phyloP scores from a whole-genome alignment of 73 alveolate genomes.

The Tetrahymena borealis region DNA sequence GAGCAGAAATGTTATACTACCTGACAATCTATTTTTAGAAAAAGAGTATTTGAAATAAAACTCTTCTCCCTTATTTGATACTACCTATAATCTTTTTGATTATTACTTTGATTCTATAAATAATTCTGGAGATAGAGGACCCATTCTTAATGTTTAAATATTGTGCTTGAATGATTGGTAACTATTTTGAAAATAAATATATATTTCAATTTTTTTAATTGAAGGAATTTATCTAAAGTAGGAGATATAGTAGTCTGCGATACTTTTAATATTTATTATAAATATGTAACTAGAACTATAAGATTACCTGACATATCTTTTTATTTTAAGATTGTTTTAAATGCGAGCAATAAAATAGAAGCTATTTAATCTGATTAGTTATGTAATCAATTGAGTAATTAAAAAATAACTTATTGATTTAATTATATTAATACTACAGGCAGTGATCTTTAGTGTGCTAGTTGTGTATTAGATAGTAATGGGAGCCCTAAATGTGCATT shows the following conservation, averaged over 20 bases:
- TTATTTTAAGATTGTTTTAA: not conserved
- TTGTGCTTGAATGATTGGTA: not conserved
- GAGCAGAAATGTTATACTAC: not conserved
- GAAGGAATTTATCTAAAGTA: not conserved
- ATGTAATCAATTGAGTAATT: too few species aligned
- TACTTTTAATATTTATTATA: not conserved
- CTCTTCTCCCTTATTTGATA: not conserved
- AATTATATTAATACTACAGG: not conserved
- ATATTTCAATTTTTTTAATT: not conserved
- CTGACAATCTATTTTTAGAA: not conserved
- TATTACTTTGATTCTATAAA: not conserved
- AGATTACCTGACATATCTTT: not conserved
- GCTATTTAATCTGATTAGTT: too few species aligned
- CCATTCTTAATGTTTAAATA: not conserved
- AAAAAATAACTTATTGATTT: too few species aligned
- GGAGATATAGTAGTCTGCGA: not conserved
- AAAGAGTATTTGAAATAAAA: not conserved
- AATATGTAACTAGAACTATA: not conserved
- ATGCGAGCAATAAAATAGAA: not conserved
- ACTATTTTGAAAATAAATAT: not conserved
- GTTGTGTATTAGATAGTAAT: not conserved
- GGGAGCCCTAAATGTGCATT: not conserved
- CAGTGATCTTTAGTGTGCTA: not conserved
- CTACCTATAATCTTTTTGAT: not conserved
- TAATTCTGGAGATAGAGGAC: too few species aligned